phyloP scores from a whole-genome alignment of 139 green algal species.

The Chlorella sp. region DNA sequence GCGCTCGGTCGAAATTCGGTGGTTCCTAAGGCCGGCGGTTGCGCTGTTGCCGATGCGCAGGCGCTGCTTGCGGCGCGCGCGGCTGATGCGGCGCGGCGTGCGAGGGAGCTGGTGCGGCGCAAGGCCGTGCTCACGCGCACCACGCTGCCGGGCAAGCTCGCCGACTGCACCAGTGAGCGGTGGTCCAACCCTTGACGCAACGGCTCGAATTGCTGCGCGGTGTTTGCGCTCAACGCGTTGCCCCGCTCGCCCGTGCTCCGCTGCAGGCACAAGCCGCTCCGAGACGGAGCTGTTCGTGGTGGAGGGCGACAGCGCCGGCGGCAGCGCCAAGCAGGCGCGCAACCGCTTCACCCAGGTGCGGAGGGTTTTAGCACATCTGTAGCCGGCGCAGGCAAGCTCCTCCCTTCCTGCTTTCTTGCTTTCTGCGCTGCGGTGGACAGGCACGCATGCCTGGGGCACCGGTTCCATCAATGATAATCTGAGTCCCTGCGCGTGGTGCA shows the following conservation, averaged over 20 bases:
- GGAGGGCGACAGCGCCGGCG: slow-evolving; percentile 93
- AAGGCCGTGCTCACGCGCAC: slow-evolving; percentile 83
- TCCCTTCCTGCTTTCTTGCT: background rate
- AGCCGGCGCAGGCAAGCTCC: no score
- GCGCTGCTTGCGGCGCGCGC: slow-evolving; percentile 45
- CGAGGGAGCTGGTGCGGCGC: slow-evolving; percentile 88
- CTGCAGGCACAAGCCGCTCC: slow-evolving; percentile 5
- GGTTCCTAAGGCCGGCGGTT: no score
- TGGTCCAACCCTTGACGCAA: no score
- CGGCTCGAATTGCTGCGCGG: no score
- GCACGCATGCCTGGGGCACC: background rate
- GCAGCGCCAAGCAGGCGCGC: slow-evolving; percentile 90
- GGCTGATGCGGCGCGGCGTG: slow-evolving; percentile 88
- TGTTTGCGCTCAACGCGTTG: no score
- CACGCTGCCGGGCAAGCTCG: slow-evolving; percentile 94
- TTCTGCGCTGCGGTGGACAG: background rate
- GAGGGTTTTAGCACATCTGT: no score
- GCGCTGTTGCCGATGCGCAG: no score
- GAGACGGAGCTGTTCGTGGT: slow-evolving; percentile 94
- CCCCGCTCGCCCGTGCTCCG: no score
- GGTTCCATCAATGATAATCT: background rate
- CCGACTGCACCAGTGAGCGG: slow-evolving; percentile 76
- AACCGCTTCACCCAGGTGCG: slow-evolving; percentile 59
- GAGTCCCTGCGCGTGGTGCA: slow-evolving; percentile 28
- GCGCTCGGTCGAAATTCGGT: no score